These are phyloP conservation scores for Cladophialophora immunda DNA, from an alignment of 2,329 filamentous ascomycete genomes.

Conservation along the genomic window DNA sequence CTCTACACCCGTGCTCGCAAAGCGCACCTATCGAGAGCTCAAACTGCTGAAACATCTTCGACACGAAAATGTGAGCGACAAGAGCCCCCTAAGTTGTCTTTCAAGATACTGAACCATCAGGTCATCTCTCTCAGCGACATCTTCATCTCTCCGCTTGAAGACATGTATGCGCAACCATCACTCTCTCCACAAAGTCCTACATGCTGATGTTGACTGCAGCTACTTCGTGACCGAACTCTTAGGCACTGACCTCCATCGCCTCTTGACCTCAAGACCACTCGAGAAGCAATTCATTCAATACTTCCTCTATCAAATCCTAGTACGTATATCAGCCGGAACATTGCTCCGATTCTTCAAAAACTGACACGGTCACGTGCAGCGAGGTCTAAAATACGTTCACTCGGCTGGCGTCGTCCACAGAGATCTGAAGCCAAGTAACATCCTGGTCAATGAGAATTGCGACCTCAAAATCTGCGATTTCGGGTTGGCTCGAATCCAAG, in stretches of 20 bases:
- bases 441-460: conserved; percentile 99
- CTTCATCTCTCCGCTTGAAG: conserved; percentile 98
- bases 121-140: conserved; percentile 99
- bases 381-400: conserved; percentile 98
- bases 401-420: conserved; percentile 97
- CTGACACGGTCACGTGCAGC: conserved; percentile 62
- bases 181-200: conserved; percentile 26
- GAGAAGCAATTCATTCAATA: conserved; percentile 99
- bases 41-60: conserved; percentile 96
- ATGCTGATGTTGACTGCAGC: conserved; percentile 57
- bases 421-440: conserved; percentile 98
- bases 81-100: neutral
- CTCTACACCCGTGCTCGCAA: conserved; percentile 97
- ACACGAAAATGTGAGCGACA: conserved; percentile 84
- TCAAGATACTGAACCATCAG: conserved; percentile 55
- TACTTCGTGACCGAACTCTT: conserved; percentile 99
- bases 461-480: conserved; percentile 99
- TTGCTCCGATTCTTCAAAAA: conserved; percentile 8
- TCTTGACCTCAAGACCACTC: conserved; percentile 91
- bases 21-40: conserved; percentile 95
- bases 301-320: conserved; percentile 98
- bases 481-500: conserved; percentile 94
- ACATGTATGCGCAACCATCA: conserved; percentile 74
- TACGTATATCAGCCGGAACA: conserved; percentile 57
- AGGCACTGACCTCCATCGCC: conserved; percentile 93